Percentiles rank a stretch among this genome's conserved stretches.
phyloP scores from a whole-genome alignment of 2,329 filamentous ascomycete species.

The Verticillium nonalfalfae region DNA sequence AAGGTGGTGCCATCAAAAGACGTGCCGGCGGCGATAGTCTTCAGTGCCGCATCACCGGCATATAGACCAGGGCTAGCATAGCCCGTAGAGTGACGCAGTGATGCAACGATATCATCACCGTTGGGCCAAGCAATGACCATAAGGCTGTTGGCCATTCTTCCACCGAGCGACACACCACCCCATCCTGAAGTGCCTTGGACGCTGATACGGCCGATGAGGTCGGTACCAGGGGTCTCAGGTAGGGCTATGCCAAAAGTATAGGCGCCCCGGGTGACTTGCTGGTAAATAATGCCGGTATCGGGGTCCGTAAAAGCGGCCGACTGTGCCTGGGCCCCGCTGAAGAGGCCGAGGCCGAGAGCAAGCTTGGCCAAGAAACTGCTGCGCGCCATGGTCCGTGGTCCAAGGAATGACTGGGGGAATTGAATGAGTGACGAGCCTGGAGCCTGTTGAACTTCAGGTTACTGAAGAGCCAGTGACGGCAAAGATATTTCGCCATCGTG shows the following conservation, averaged over 20 bases:
- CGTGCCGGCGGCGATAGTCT: conserved; percentile 42
- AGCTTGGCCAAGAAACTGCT: not conserved
- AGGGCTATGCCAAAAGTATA: conserved; percentile 44
- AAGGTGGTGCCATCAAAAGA: conserved; percentile 46
- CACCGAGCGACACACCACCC: conserved; percentile 39
- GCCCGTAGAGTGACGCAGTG: conserved; percentile 23
- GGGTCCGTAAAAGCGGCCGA: conserved; percentile 29
- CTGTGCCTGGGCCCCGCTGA: conserved; percentile 15
- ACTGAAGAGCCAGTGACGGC: no score
- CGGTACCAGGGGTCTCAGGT: conserved; percentile 37
- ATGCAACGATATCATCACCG: conserved; percentile 28
- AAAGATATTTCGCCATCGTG: not conserved
- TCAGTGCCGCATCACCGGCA: conserved; percentile 30
- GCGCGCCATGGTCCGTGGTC: not conserved
- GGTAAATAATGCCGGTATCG: conserved; percentile 32
- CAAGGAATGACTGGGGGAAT: not conserved
- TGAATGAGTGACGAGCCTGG: not conserved
- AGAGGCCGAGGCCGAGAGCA: conserved; percentile 11
- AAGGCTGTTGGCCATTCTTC: conserved; percentile 39
- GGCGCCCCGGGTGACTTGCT: conserved; percentile 13
- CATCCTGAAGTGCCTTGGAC: conserved; percentile 34
- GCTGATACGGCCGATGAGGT: conserved; percentile 50
- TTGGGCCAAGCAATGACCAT: conserved; percentile 44
- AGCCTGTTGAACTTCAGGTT: not conserved
- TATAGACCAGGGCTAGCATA: conserved; percentile 42